phyloP scores from a whole-genome alignment of 2,329 filamentous ascomycete genomes.

The Cyclaneusma minus region DNA sequence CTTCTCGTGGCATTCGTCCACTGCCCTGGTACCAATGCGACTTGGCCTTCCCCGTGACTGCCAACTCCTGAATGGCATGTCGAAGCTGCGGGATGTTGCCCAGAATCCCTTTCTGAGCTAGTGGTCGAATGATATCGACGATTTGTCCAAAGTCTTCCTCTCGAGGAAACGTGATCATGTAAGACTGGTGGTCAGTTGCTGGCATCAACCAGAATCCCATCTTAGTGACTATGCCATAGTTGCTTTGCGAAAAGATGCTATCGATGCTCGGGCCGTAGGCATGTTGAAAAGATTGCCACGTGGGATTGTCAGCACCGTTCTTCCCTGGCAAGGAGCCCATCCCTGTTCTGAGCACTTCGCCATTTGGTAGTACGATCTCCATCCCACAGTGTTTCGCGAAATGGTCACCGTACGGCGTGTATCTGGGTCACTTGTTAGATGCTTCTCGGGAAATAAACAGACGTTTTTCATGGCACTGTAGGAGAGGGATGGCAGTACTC shows the following conservation, averaged over 20 bases:
- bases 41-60: constrained; percentile 15
- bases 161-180: constrained; percentile 25
- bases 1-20: constrained; percentile 15
- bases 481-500: constrained; percentile 16
- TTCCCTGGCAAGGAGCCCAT: constrained; percentile 28
- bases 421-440: constrained; percentile 12
- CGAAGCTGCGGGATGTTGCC: constrained; percentile 18
- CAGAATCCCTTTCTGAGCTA: constrained; percentile 14
- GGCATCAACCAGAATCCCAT: constrained; percentile 30
- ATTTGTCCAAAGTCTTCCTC: constrained; percentile 32
- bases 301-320: constrained; percentile 21
- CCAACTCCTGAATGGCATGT: constrained; percentile 17
- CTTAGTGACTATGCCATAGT: constrained; percentile 36
- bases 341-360: constrained; percentile 28
- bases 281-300: constrained; percentile 23
- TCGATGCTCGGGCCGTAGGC: constrained; percentile 24
- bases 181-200: neutral
- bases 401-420: constrained; percentile 27
- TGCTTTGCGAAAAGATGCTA: constrained; percentile 34
- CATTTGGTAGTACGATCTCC: constrained; percentile 28
- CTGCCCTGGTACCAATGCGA: constrained; percentile 13
- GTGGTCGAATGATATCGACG: constrained; percentile 29
- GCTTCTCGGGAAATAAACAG: neutral
- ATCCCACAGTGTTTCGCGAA: constrained; percentile 25
- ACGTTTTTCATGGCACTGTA: constrained; percentile 19